Conservation (phyloP, 306 rosid genomes). For the Bauhinia variegata region DNA sequence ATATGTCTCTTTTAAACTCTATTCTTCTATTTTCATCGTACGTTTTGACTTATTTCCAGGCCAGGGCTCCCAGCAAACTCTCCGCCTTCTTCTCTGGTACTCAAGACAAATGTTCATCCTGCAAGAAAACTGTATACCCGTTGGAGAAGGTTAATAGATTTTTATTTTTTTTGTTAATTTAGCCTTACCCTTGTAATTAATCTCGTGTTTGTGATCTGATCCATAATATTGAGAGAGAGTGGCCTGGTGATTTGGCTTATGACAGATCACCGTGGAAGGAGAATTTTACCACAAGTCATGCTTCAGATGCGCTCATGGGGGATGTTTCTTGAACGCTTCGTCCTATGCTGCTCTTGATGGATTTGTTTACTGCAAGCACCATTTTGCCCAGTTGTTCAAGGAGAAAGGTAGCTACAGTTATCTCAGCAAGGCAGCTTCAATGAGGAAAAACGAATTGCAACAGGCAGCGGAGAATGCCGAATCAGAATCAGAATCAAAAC, state of each 20-base stretch:
- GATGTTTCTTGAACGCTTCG: constrained; percentile 63
- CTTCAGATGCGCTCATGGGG: constrained; percentile 77
- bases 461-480: constrained; percentile 14
- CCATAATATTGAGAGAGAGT: no score
- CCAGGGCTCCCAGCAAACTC: constrained; percentile 64
- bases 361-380: constrained; percentile 73
- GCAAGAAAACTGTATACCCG: constrained; percentile 83
- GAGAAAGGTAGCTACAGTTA: constrained; percentile 77
- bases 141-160: constrained; percentile 72
- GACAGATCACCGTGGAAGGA: constrained; percentile 72
- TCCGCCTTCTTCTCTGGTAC: constrained; percentile 79
- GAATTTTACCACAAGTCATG: constrained; percentile 69
- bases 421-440: constrained; percentile 57
- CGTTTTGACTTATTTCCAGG: constrained; percentile 40
- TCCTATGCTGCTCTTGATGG: constrained; percentile 80
- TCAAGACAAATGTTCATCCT: constrained; percentile 76
- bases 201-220: not conserved
- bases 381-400: constrained; percentile 79
- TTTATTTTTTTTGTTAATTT: no score
- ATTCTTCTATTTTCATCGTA: not conserved
- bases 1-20: not conserved
- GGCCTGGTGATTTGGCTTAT: not conserved
- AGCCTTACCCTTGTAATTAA: not conserved
- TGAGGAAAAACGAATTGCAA: constrained; percentile 45
- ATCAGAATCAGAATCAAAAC: not conserved